Evolutionary conservation across 148 eudicot species (phyloP), one percentile per base, ranked within the genome.

Genomic region (Rhododendron molle): DNA sequence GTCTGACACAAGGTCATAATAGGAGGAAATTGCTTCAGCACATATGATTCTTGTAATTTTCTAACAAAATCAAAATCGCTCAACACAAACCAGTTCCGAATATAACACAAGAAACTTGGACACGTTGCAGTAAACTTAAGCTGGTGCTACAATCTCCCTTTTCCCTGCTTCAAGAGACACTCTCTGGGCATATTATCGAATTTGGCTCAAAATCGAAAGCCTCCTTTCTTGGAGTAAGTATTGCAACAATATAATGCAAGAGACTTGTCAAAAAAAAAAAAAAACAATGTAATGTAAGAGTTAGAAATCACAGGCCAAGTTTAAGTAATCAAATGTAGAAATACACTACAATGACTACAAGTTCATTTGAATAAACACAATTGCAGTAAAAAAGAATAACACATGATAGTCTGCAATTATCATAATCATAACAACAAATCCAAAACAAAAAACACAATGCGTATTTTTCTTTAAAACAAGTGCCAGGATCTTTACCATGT

Each of bases 401-500:
- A 32, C 6, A 7, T 34, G 78, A 49, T 50, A 28, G 14, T 49
- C 60, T 52, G 12, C 44, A 52, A 46, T 23, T 13, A 78, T 16
- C 5, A 20, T 54, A 62, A n/a, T 65, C 30, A 65, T 65, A 34
- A 4, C 69, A 6, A 81, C 34, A 60, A 26, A 58, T 81, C 44
- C 34, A 52, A 56, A 81, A 81, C n/a, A 12, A 16, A 54, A 28
- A 79, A 34, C 32, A n/a, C 82, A 15, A 26, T 4, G 26, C 1
- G 21, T 16, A 67, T 67, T 2, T 58, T 58, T 58, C n/a, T 26
- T 5, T 26, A 11, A 21, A 81, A 60, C 18, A 40, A 81, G 21
- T 11, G 84, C 73, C 73, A 67, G 11, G 34, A 2, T 2, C 73
- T 26, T 60, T 46, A 87, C 89, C 89, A 72, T 87, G 89, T 15